Evolutionary conservation across 75 land plant genomes (phyloP).

Genomic region (Sequoia sempervirens): DNA sequence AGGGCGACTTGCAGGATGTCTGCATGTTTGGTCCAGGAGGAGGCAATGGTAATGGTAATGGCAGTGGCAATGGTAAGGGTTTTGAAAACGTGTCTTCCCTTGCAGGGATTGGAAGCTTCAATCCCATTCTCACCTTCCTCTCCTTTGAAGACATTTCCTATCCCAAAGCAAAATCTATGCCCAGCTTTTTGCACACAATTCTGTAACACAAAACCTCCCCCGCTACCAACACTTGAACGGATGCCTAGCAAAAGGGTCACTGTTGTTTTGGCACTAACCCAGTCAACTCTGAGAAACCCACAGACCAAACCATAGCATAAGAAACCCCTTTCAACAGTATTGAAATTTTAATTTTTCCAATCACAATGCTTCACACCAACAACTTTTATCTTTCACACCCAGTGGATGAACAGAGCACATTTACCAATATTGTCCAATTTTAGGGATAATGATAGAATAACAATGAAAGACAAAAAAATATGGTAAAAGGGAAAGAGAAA

Average conservation of each 20-base stretch:
- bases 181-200: neutral
- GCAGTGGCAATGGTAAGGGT: slow-evolving; percentile 1
- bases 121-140: slow-evolving; percentile 1
- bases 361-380: neutral
- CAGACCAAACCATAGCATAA: neutral
- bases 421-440: neutral
- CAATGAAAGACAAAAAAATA: neutral
- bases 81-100: neutral
- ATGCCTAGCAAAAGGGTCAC: neutral
- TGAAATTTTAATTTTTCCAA: neutral
- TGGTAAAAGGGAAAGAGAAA: neutral
- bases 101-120: slow-evolving; percentile 10
- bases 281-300: neutral
- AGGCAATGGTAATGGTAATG: slow-evolving; percentile 16
- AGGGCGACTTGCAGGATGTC: slow-evolving; percentile 2
- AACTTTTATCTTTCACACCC: neutral
- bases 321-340: neutral
- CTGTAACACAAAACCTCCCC: neutral
- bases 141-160: slow-evolving; percentile 1
- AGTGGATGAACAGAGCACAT: neutral
- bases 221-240: neutral
- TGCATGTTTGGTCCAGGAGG: neutral
- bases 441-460: neutral
- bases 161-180: neutral
- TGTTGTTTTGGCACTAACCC: neutral